A percentile compares a stretch with the other conserved stretches of the same genome.
Evolutionary conservation across 371 early-diverging fungal genomes (phyloP).

Genomic region (Fennellomyces sp.): DNA sequence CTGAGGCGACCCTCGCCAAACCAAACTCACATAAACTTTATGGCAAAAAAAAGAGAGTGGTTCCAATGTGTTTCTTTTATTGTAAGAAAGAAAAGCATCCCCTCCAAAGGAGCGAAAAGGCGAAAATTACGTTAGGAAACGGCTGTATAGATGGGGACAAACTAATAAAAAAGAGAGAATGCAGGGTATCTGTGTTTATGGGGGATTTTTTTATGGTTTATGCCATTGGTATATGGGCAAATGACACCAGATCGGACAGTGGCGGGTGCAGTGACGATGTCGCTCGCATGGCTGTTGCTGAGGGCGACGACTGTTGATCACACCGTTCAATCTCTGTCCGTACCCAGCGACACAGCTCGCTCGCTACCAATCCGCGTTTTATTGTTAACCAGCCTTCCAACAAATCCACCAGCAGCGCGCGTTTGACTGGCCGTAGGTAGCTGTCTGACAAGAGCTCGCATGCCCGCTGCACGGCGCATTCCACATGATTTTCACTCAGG

Average conservation of each 20-base stretch:
- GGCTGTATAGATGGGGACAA: too few relatives aligned
- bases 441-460: constrained; percentile 36
- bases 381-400: constrained; percentile 43
- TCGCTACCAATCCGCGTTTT: constrained; percentile 33
- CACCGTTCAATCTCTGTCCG: constrained; percentile 43
- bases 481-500: constrained; percentile 40
- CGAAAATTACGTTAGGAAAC: too few relatives aligned
- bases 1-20: too few relatives aligned
- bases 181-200: constrained; percentile 3
- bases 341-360: constrained; percentile 37
- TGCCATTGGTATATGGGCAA: not conserved
- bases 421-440: constrained; percentile 26
- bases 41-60: too few relatives aligned
- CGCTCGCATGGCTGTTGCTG: constrained; percentile 1
- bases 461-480: constrained; percentile 42
- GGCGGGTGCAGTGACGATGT: not conserved
- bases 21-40: too few relatives aligned
- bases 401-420: constrained; percentile 28
- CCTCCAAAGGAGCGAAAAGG: too few relatives aligned
- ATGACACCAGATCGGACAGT: not conserved
- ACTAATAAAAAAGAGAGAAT: not conserved
- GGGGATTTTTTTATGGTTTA: not conserved
- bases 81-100: too few relatives aligned
- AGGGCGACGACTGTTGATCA: constrained; percentile 21
- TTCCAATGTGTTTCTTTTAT: too few relatives aligned